A percentile compares a stretch with the other conserved stretches of the same genome.
phyloP scores from a whole-genome alignment of 495 filamentous ascomycete species.

The Filosporella fistucella region DNA sequence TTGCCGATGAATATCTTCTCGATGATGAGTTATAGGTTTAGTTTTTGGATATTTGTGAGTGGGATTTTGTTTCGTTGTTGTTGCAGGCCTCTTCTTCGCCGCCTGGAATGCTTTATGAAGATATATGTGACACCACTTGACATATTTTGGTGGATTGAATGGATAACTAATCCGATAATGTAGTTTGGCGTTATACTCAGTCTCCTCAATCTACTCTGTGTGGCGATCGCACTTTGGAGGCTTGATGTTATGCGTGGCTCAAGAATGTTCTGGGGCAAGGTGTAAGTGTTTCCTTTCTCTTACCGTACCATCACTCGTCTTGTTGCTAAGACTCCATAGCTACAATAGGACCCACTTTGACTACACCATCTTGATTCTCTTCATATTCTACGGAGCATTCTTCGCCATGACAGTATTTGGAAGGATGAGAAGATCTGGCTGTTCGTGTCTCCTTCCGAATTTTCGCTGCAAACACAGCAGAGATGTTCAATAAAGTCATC shows the following conservation, averaged over 20 bases:
- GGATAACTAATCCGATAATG: no score
- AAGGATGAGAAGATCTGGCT: no score
- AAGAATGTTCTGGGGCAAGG: slow-evolving; percentile 6
- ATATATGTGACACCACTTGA: no score
- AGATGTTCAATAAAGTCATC: no score
- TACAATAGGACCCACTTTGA: slow-evolving; percentile 8
- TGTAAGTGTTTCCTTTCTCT: slow-evolving; percentile 6
- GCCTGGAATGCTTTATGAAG: no score
- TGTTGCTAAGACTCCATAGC: slow-evolving; percentile 1
- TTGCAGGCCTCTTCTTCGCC: no score
- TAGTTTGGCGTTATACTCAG: slow-evolving; percentile 1
- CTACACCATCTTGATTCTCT: slow-evolving; percentile 1
- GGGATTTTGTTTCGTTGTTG: no score
- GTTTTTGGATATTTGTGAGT: no score
- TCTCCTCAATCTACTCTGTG: slow-evolving; percentile 7
- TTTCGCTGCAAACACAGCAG: no score
- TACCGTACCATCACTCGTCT: background rate
- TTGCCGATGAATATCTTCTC: slow-evolving; percentile 10
- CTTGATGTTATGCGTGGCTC: slow-evolving; percentile 11
- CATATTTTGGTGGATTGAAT: no score
- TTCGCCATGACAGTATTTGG: background rate
- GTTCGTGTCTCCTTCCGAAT: no score
- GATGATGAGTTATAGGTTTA: slow-evolving; percentile 4
- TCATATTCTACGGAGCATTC: background rate
- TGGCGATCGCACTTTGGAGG: slow-evolving; percentile 7